Percentiles rank a stretch among this genome's conserved stretches.
Conservation (phyloP, 805 yeast genomes). For the Wickerhamomyces strasburgensis region DNA sequence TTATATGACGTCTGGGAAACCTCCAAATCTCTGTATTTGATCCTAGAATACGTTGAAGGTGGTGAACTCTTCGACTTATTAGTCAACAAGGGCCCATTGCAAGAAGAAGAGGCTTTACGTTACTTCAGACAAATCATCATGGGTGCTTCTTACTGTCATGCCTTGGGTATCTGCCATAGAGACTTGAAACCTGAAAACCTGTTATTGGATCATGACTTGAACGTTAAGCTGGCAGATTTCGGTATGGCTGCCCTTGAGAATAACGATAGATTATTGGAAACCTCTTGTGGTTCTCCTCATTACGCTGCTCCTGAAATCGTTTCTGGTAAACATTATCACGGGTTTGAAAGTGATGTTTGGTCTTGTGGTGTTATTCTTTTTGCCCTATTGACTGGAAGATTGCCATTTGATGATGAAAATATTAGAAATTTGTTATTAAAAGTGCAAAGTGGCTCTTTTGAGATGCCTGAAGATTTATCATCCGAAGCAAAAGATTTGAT, state of each 20-base stretch:
- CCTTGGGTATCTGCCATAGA: conserved; percentile 74
- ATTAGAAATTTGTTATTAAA: conserved; percentile 64
- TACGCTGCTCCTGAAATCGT: conserved; percentile 88
- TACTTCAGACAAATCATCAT: conserved; percentile 73
- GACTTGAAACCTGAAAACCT: conserved; percentile 81
- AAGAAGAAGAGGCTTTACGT: conserved; percentile 68
- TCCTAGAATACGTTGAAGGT: conserved; percentile 82
- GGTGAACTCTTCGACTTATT: conserved; percentile 77
- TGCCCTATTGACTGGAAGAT: conserved; percentile 73
- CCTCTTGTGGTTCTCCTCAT: conserved; percentile 86
- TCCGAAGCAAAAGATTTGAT: conserved; percentile 65
- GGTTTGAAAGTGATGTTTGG: conserved; percentile 85
- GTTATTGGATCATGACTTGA: conserved; percentile 57
- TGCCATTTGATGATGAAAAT: conserved; percentile 81
- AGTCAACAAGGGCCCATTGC: conserved; percentile 62
- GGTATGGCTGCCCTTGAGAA: conserved; percentile 87
- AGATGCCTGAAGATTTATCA: conserved; percentile 63
- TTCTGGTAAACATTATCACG: conserved; percentile 71
- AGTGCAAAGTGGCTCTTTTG: conserved; percentile 72
- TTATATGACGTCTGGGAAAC: conserved; percentile 98
- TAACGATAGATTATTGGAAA: conserved; percentile 63
- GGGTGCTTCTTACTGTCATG: conserved; percentile 79
- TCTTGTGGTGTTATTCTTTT: conserved; percentile 81
- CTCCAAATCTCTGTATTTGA: conserved; percentile 76
- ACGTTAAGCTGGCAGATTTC: conserved; percentile 77